Evolutionary conservation across 108 stramenopile species (phyloP).

Genomic region (Schizochytrium sp.): DNA sequence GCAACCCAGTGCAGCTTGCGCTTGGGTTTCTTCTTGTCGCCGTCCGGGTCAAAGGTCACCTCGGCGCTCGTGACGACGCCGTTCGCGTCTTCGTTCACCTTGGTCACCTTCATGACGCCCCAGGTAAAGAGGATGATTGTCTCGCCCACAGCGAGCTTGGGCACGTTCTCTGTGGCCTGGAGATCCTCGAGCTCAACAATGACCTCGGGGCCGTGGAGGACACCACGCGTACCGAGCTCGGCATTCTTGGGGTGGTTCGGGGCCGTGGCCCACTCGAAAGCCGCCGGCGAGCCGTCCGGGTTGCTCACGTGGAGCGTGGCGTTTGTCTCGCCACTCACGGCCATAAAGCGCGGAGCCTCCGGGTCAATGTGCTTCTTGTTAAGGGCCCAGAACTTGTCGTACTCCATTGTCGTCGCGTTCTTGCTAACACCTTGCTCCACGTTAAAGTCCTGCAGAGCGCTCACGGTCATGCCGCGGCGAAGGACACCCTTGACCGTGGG

Average conservation of each 20-base stretch:
- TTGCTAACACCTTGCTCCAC: constrained; percentile 76
- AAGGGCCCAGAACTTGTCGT: constrained; percentile 92
- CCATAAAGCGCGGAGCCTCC: constrained; percentile 84
- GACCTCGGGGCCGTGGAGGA: constrained; percentile 59
- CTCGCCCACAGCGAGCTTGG: constrained; percentile 72
- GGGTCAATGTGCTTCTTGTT: constrained; percentile 94
- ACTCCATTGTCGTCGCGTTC: constrained; percentile 89
- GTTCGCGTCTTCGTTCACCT: constrained; percentile 61
- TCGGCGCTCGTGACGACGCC: constrained; percentile 52
- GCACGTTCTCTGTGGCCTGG: constrained; percentile 30
- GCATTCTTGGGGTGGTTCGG: constrained; percentile 80
- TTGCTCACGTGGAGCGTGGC: constrained; percentile 59
- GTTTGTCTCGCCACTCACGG: constrained; percentile 63
- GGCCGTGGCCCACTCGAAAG: not conserved
- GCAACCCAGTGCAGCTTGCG: constrained; percentile 85
- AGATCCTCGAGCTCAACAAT: constrained; percentile 77
- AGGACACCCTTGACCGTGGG: constrained; percentile 91
- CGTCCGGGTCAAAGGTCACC: constrained; percentile 50
- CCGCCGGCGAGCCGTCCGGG: constrained; percentile 35
- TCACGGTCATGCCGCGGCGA: constrained; percentile 77
- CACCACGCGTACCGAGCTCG: constrained; percentile 65
- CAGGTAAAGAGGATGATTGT: constrained; percentile 83
- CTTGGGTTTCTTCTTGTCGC: constrained; percentile 83
- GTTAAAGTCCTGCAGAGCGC: constrained; percentile 79
- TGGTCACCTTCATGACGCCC: constrained; percentile 78